A percentile compares a stretch with the other conserved stretches of the same genome.
These are phyloP conservation scores for Sabuloglossum arenarium DNA, from an alignment of 495 filamentous ascomycete species.

Conservation along the genomic window DNA sequence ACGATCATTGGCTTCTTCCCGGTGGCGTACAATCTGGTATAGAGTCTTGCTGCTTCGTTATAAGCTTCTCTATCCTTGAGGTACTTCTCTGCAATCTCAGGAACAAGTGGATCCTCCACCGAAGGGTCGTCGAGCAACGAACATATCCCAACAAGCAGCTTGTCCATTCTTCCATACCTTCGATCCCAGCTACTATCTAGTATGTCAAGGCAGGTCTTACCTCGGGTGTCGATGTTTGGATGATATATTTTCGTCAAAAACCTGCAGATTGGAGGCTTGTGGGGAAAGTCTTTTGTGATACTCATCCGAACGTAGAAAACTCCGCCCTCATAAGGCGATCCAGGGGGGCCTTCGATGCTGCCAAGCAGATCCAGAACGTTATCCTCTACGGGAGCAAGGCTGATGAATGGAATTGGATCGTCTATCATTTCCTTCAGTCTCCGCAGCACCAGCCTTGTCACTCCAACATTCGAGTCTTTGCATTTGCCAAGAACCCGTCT, in stretches of 20 bases:
- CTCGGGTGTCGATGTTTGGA: constrained; percentile 44
- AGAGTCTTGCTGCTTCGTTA: neutral
- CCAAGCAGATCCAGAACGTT: no score
- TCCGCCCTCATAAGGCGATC: constrained; percentile 35
- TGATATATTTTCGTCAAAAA: constrained; percentile 97
- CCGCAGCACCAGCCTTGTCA: no score
- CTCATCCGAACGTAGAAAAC: constrained; percentile 53
- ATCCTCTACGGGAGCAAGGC: no score
- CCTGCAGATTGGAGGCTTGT: constrained; percentile 68
- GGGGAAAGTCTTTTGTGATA: constrained; percentile 76
- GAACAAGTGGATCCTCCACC: constrained; percentile 10
- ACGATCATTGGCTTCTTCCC: neutral
- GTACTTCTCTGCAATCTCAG: constrained; percentile 11
- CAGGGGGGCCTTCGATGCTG: no score
- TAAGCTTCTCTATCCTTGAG: neutral
- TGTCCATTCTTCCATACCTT: neutral
- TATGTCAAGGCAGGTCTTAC: neutral
- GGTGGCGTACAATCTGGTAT: neutral
- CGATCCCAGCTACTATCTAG: neutral
- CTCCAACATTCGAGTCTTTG: no score
- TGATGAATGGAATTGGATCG: no score
- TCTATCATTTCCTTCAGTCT: no score
- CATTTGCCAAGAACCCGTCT: no score
- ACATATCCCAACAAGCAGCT: constrained; percentile 4
- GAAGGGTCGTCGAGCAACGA: constrained; percentile 7